Evolutionary conservation across 441 rosid species (phyloP).

Genomic region (Melastoma candidum): DNA sequence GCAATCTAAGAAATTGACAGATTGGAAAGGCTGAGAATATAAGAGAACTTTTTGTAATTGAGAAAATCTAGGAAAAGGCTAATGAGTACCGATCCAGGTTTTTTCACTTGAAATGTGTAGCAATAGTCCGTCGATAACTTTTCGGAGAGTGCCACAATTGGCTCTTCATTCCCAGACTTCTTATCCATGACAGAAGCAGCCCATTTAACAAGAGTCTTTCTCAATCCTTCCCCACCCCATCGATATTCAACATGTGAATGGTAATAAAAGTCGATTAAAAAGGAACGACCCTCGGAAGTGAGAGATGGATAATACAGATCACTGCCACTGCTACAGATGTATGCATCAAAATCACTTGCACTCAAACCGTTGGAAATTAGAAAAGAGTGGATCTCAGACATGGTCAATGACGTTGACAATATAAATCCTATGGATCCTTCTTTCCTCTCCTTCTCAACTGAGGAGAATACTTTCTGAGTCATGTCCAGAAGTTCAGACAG

Average conservation of each 20-base stretch:
- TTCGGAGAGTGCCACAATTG: conserved; percentile 33
- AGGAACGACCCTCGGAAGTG: conserved; percentile 1
- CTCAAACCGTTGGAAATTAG: conserved; percentile 9
- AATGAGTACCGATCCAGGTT: conserved; percentile 7
- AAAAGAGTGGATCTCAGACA: conserved; percentile 7
- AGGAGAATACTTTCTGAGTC: conserved; percentile 2
- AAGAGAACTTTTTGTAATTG: no score
- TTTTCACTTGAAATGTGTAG: conserved; percentile 12
- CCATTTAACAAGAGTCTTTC: conserved; percentile 76
- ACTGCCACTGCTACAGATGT: conserved; percentile 13
- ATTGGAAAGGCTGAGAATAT: neutral
- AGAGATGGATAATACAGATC: conserved; percentile 13
- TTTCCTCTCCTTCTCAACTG: conserved; percentile 4
- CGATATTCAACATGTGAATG: conserved; percentile 39
- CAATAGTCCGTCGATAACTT: conserved; percentile 23
- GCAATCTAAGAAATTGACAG: no score
- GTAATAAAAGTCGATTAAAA: conserved; percentile 9
- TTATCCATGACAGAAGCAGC: conserved; percentile 41
- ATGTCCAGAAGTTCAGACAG: conserved; percentile 7
- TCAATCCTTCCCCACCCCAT: conserved; percentile 79
- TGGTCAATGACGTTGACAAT: conserved; percentile 8
- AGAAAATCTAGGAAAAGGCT: neutral
- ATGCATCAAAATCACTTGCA: conserved; percentile 12
- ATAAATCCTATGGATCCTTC: conserved; percentile 5
- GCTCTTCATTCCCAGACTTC: conserved; percentile 26